Conservation (phyloP, 2,329 filamentous ascomycete species). For the Clarireedia hainanense region DNA sequence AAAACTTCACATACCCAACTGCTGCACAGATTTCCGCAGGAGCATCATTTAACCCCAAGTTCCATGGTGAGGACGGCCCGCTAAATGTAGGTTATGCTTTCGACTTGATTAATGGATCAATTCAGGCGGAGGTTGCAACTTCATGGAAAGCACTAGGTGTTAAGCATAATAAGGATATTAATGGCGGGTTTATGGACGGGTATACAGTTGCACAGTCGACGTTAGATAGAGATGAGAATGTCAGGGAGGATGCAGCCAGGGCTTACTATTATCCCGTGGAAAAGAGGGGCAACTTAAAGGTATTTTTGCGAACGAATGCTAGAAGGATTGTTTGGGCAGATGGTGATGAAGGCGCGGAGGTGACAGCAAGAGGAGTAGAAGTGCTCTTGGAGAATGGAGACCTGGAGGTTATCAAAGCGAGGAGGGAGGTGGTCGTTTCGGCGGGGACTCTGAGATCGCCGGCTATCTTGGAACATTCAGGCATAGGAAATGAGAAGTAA, state of each 20-base stretch:
- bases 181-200: conserved; percentile 14
- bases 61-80: conserved; percentile 15
- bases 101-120: conserved; percentile 9
- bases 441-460: conserved; percentile 26
- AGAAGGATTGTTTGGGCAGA: conserved; percentile 11
- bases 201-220: conserved; percentile 13
- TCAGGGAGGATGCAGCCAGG: conserved; percentile 17
- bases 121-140: neutral
- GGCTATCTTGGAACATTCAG: conserved; percentile 31
- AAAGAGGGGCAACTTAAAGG: conserved; percentile 11
- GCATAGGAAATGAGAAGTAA: conserved; percentile 24
- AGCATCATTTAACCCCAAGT: conserved; percentile 10
- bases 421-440: conserved; percentile 27
- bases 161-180: conserved; percentile 10
- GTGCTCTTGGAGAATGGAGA: conserved; percentile 10
- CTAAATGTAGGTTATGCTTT: conserved; percentile 16
- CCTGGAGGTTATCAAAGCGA: conserved; percentile 18
- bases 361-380: conserved; percentile 33
- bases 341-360: neutral
- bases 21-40: conserved; percentile 1
- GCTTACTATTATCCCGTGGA: conserved; percentile 18
- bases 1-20: conserved; percentile 20
- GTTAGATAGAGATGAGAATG: conserved; percentile 20
- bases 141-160: conserved; percentile 12
- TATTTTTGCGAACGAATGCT: conserved; percentile 15